These are phyloP conservation scores for Sindora glabra DNA, from an alignment of 306 rosid genomes.

Conservation along the genomic window DNA sequence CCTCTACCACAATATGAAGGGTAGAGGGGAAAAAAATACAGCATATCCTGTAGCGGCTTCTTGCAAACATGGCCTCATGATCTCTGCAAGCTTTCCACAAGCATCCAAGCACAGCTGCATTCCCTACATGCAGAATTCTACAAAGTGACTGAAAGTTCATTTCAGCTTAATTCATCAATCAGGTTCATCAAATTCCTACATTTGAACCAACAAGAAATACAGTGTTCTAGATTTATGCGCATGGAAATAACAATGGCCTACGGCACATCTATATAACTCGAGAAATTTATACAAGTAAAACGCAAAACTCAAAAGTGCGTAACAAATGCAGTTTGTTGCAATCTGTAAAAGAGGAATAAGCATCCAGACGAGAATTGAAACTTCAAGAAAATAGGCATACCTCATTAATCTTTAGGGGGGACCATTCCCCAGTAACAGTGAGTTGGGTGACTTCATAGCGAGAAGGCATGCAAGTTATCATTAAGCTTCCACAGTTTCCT, in stretches of 20 bases:
- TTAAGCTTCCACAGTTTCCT: conserved; percentile 81
- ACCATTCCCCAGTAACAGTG: conserved; percentile 89
- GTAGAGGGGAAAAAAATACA: too few relatives aligned
- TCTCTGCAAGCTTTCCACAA: conserved; percentile 68
- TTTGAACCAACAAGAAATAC: not conserved
- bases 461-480: conserved; percentile 86
- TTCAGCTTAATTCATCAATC: not conserved
- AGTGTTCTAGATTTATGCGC: too few relatives aligned
- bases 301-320: not conserved
- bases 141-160: not conserved
- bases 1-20: too few relatives aligned
- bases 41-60: conserved; percentile 48
- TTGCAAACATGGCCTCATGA: conserved; percentile 79
- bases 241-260: too few relatives aligned
- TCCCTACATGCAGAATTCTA: conserved; percentile 42
- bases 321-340: not conserved
- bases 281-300: too few relatives aligned
- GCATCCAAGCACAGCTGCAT: conserved; percentile 92
- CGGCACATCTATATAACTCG: not conserved
- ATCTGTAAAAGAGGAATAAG: not conserved
- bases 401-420: conserved; percentile 47
- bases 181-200: not conserved
- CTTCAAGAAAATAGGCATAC: conserved; percentile 10
- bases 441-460: conserved; percentile 94
- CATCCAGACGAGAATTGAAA: not conserved